A percentile compares a stretch with the other conserved stretches of the same genome.
Conservation (phyloP, 495 filamentous ascomycete species). For the Mytilinidion resinicola region DNA sequence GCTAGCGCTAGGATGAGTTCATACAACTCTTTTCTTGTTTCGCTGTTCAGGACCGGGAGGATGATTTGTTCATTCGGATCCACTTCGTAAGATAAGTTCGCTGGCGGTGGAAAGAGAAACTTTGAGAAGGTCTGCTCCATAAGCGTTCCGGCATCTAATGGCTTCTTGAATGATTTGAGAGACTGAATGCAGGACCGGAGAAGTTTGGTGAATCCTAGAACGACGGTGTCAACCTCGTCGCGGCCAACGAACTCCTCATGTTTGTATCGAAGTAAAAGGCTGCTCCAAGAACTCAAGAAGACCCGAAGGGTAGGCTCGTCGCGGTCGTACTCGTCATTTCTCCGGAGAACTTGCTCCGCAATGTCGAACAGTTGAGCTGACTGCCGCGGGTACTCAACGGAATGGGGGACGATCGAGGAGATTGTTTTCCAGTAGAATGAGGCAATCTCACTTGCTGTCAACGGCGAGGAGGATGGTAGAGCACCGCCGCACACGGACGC, state of each 20-base stretch:
- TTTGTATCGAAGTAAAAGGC: constrained; percentile 42
- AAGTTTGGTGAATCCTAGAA: constrained; percentile 44
- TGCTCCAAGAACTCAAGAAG: constrained; percentile 23
- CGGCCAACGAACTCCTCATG: constrained; percentile 46
- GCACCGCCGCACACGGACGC: constrained; percentile 24
- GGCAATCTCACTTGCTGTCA: constrained; percentile 32
- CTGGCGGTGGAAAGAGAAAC: constrained; percentile 63
- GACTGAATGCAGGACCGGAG: constrained; percentile 32
- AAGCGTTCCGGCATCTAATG: constrained; percentile 33
- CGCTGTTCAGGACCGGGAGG: constrained; percentile 46
- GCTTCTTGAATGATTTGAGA: constrained; percentile 30
- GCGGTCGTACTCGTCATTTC: constrained; percentile 17
- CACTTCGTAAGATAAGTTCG: constrained; percentile 21
- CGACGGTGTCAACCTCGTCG: constrained; percentile 44
- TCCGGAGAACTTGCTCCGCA: constrained; percentile 27
- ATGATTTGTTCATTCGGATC: background rate
- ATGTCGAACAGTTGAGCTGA: constrained; percentile 54
- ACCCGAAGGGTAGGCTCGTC: constrained; percentile 20
- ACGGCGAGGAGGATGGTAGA: constrained; percentile 14
- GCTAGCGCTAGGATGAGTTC: constrained; percentile 55
- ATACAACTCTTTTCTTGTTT: constrained; percentile 58
- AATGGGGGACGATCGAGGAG: constrained; percentile 44
- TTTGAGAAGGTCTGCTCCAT: constrained; percentile 55
- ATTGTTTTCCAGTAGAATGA: constrained; percentile 50
- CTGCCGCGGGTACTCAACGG: constrained; percentile 39